Evolutionary conservation across 306 rosid genomes (phyloP).

Genomic region (Inga leiocalycina): DNA sequence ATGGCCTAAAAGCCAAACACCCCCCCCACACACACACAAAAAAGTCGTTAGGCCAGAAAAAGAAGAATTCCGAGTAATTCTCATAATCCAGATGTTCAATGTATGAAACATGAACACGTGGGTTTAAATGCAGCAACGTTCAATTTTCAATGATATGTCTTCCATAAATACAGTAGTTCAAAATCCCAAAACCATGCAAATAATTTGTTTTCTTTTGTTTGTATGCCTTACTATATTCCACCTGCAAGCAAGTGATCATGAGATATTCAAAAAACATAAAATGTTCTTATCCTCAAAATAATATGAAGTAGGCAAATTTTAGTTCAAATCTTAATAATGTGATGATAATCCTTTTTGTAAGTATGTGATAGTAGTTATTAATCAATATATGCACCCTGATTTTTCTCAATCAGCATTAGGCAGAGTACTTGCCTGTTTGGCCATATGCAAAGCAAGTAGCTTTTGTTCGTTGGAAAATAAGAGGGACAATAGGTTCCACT

Average conservation of each 20-base stretch:
- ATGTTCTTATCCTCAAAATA: slow-evolving; percentile 10
- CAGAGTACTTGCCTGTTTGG: slow-evolving; percentile 71
- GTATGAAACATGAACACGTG: not conserved
- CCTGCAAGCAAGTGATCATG: not conserved
- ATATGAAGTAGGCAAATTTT: slow-evolving; percentile 7
- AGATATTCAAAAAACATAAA: not conserved
- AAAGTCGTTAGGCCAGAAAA: not conserved
- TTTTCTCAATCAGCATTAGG: slow-evolving; percentile 25
- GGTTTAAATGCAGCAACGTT: not conserved
- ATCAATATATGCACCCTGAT: not conserved
- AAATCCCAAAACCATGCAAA: slow-evolving; percentile 7
- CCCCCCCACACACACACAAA: not conserved
- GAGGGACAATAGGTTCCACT: slow-evolving; percentile 79
- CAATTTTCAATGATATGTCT: slow-evolving; percentile 20
- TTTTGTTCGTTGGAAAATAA: slow-evolving; percentile 78
- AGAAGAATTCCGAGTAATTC: not conserved
- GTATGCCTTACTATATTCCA: not conserved
- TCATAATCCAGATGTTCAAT: not conserved
- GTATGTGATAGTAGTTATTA: not conserved
- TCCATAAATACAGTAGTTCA: slow-evolving; percentile 2
- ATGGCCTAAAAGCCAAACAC: not conserved
- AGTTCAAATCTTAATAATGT: not conserved
- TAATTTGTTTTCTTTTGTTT: not conserved
- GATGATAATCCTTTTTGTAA: not conserved
- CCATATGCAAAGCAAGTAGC: slow-evolving; percentile 95